phyloP scores from a whole-genome alignment of 2,329 filamentous ascomycete species.

The Mycogone perniciosa region DNA sequence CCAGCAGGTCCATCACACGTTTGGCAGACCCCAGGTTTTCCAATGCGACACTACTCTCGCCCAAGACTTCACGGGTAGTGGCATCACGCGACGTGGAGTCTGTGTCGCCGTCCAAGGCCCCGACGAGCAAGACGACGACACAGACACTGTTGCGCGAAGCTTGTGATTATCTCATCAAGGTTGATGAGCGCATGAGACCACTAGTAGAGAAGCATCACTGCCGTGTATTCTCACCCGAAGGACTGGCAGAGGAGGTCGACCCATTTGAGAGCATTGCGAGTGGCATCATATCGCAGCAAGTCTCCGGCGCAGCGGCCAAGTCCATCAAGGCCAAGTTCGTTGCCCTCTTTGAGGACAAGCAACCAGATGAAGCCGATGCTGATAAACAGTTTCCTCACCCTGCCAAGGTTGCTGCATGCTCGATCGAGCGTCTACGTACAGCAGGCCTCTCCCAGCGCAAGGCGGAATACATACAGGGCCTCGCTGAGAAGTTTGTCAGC shows the following conservation, averaged over 20 bases:
- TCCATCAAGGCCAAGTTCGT: slow-evolving; percentile 86
- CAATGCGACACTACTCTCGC: slow-evolving; percentile 66
- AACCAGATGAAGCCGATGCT: slow-evolving; percentile 15
- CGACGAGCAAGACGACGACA: slow-evolving; percentile 46
- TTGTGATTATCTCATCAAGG: slow-evolving; percentile 62
- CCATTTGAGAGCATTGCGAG: slow-evolving; percentile 79
- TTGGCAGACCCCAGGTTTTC: slow-evolving; percentile 58
- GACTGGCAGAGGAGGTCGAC: slow-evolving; percentile 77
- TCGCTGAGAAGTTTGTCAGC: slow-evolving; percentile 71
- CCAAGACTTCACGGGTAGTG: slow-evolving; percentile 59
- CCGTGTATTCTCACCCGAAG: slow-evolving; percentile 70
- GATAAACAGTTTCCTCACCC: slow-evolving; percentile 63
- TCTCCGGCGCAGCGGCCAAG: slow-evolving; percentile 84
- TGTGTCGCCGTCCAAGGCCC: slow-evolving; percentile 40
- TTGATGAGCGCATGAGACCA: slow-evolving; percentile 65
- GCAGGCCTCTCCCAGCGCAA: slow-evolving; percentile 91
- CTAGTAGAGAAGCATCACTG: slow-evolving; percentile 73
- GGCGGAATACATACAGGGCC: slow-evolving; percentile 85
- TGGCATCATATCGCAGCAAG: slow-evolving; percentile 93
- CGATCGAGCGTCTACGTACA: slow-evolving; percentile 64
- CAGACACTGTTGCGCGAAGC: slow-evolving; percentile 69
- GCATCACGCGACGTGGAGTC: slow-evolving; percentile 41
- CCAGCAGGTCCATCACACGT: slow-evolving; percentile 39
- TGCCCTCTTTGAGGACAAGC: slow-evolving; percentile 53
- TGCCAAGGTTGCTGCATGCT: slow-evolving; percentile 57